Evolutionary conservation across 2,329 filamentous ascomycete species (phyloP).

Genomic region (Ceratocystis cubensis): DNA sequence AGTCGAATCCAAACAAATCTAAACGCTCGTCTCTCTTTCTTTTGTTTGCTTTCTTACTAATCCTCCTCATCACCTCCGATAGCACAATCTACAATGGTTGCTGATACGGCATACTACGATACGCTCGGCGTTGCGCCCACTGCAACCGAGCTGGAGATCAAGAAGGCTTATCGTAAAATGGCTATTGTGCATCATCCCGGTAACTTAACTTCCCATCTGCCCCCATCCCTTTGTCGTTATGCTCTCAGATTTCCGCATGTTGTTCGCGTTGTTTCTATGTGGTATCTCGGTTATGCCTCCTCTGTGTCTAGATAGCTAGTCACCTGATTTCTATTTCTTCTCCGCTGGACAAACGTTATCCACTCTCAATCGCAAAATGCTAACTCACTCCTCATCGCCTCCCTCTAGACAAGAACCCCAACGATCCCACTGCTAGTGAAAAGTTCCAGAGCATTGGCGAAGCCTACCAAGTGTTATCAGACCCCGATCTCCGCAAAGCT

Average conservation of each 20-base stretch:
- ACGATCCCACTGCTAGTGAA: conserved; percentile 83
- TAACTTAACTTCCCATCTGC: conserved; percentile 30
- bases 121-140: conserved; percentile 71
- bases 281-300: background rate
- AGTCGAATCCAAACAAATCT: no score
- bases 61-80: background rate
- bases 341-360: background rate
- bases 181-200: conserved; percentile 88
- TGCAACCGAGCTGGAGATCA: conserved; percentile 84
- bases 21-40: conserved; percentile 4
- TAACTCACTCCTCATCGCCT: conserved; percentile 11
- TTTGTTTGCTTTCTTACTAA: background rate
- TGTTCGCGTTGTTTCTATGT: background rate
- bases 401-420: conserved; percentile 80
- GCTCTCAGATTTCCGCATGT: background rate
- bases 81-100: conserved; percentile 50
- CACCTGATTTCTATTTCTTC: background rate
- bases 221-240: background rate
- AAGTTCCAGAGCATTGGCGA: conserved; percentile 83
- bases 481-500: conserved; percentile 71
- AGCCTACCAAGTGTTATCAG: conserved; percentile 69
- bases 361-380: background rate
- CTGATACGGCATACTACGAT: conserved; percentile 82
- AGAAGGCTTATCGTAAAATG: conserved; percentile 90
- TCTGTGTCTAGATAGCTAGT: background rate